These are phyloP conservation scores for Gentiana straminea DNA, from an alignment of 257 asterid species.

Conservation along the genomic window DNA sequence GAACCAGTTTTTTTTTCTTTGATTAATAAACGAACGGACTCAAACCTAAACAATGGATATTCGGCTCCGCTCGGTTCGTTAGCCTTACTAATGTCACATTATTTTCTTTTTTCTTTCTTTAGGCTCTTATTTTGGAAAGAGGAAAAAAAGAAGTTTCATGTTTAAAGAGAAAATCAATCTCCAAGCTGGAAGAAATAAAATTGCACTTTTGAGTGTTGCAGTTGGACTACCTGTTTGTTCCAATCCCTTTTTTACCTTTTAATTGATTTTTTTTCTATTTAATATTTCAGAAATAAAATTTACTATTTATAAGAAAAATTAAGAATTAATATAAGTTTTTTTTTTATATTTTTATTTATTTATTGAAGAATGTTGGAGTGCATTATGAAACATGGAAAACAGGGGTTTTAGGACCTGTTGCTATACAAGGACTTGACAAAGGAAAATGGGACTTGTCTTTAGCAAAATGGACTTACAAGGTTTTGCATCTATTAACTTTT, in stretches of 20 bases:
- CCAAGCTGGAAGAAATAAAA: conserved; percentile 60
- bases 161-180: conserved; percentile 48
- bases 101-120: neutral
- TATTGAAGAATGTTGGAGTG: conserved; percentile 59
- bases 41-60: too few species aligned
- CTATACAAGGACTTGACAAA: conserved; percentile 55
- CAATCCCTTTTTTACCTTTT: conserved; percentile 2
- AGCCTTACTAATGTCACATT: too few species aligned
- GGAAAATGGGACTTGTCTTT: conserved; percentile 70
- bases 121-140: conserved; percentile 87
- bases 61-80: too few species aligned
- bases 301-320: too few species aligned
- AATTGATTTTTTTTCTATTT: neutral
- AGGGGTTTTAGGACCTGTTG: conserved; percentile 72
- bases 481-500: conserved; percentile 4
- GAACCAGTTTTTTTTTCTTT: too few species aligned
- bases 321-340: too few species aligned
- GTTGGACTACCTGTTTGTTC: conserved; percentile 85
- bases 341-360: neutral
- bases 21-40: too few species aligned
- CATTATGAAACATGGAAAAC: conserved; percentile 73
- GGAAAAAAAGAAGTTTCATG: conserved; percentile 50
- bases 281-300: neutral
- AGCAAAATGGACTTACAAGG: conserved; percentile 89
- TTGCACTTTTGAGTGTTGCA: conserved; percentile 82